phyloP scores from a whole-genome alignment of 768 basidiomycete genomes.

The Boletus patriciae region DNA sequence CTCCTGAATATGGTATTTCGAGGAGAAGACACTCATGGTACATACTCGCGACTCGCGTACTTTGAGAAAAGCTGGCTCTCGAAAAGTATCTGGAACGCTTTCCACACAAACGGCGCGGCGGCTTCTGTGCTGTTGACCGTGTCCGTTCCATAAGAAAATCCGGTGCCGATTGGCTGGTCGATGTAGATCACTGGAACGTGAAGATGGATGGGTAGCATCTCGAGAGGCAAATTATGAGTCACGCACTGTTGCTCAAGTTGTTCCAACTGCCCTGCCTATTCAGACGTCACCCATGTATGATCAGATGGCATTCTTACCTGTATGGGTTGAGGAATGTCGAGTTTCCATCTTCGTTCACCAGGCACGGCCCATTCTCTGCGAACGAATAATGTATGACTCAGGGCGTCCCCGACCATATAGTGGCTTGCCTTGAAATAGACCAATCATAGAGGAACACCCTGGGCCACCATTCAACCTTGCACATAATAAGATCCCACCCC shows the following conservation, averaged over 20 bases:
- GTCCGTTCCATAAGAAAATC: conserved; percentile 59
- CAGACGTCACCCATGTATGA: not conserved
- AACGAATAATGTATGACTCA: too few species aligned
- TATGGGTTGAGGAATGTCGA: conserved; percentile 59
- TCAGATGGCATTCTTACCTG: conserved; percentile 39
- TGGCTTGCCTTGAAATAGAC: conserved; percentile 56
- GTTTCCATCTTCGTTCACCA: conserved; percentile 52
- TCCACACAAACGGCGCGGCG: conserved; percentile 61
- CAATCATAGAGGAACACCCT: conserved; percentile 64
- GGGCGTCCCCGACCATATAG: not conserved
- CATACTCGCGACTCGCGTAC: conserved; percentile 55
- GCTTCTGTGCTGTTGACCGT: conserved; percentile 51
- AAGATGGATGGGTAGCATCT: not conserved
- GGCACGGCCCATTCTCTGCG: conserved; percentile 63
- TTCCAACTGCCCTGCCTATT: conserved; percentile 56
- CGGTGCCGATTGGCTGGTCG: conserved; percentile 66
- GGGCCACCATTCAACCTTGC: conserved; percentile 59
- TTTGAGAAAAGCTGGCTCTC: conserved; percentile 53
- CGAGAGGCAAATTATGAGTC: not conserved
- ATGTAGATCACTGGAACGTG: conserved; percentile 58
- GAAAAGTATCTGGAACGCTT: conserved; percentile 62
- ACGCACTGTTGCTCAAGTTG: conserved; percentile 60
- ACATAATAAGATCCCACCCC: not conserved
- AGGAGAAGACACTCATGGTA: not conserved
- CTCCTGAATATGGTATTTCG: not conserved